Evolutionary conservation across 495 filamentous ascomycete species (phyloP), one percentile per base, ranked within the genome.

Genomic region (Friedmanniomyces endolithicus): DNA sequence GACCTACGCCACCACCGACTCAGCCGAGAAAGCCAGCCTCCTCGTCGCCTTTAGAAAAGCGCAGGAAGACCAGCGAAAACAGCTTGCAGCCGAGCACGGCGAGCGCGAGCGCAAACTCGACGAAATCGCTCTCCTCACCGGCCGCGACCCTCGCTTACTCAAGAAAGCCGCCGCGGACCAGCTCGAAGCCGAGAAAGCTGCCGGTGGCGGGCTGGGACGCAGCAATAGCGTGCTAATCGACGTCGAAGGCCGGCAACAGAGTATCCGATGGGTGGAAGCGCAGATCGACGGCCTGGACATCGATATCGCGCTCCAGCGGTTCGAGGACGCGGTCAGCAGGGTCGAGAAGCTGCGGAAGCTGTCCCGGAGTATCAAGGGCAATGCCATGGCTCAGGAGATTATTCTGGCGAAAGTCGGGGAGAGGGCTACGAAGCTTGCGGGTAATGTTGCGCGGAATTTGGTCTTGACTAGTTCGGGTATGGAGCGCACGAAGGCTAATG

Each of bases 211-310:
- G 12, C 79, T 86, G 62, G 79, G 75, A 19, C 68, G 87, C 6
- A 82, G 81, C 37, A 73, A 79, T 0, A 80, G 80, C 45, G 78
- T 95, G 68, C 75, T 94, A 34, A 88, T 99, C 55, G 94, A 96
- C 59, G 88, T 96, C 24, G 92, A 97, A 61, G 92, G 94, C 22
- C 90, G 94, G 62, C 90, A 95, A 61, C 87, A 95, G 65, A 95
- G 90, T 62, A 75, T 99, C 17, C 85, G 92, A 20, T 95, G 87
- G 86, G 88, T 97, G 0, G 92, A 99, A 64, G 78, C 80, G 41
- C 88, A 97, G 70, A 83, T 99, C 62, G 92, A 99, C 64, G 89
- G 95, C 63, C 79, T 99, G 4, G 94, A 97, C 61, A 95, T 95
- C 59, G 83, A 88, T 64, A 92, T 99, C 50, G 92, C 92, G 1